Evolutionary conservation across 1,284 basidiomycete genomes (phyloP), one percentile per base, ranked within the genome.

Genomic region (Ganoderma multipileum): DNA sequence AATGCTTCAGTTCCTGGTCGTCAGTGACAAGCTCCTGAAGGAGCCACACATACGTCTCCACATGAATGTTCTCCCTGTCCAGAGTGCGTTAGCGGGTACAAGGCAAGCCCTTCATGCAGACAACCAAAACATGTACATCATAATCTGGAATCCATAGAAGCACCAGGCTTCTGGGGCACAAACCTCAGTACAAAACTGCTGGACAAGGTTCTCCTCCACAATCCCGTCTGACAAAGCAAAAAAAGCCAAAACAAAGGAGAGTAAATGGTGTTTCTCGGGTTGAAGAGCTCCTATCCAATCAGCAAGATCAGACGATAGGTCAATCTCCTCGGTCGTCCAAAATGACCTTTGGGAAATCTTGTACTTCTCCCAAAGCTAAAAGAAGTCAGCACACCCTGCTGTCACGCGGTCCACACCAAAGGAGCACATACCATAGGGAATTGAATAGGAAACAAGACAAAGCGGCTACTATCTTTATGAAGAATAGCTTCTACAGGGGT

Each of bases 201-300:
- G 44, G 1, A 47, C 44, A 2, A 47, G 44, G 9, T 47, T 47
- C 8, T 47, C 44, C 7, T 3, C 44, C 1, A 47, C 44, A 23
- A 47, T 47, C 20, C 44, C 44, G n/a, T 47, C 44, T 1, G 44
- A 47, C 0, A n/a, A 47, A 1, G 44, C 44, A n/a, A 47, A 47
- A 8, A 47, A 47, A 2, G 44, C 44, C n/a, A 47, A 9, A 2
- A 47, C 16, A 8, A 47, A 20, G 7, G 44, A 47, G 2, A 47
- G 44, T 1, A 47, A 9, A 1, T 1, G 2, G 1, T n/a, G 44
- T 9, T 47, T n/a, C 0, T 2, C 44, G 8, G n/a, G n/a, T 0
- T 9, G 3, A 9, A 47, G 20, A 0, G 1, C 20, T 7, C 4
- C 8, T 7, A 1, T 47, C 44, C 44, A 47, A 23, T 47, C 44